Evolutionary conservation across 345 rosid species (phyloP), one percentile per base, ranked within the genome.

Genomic region (Hibiscus tridactylites): DNA sequence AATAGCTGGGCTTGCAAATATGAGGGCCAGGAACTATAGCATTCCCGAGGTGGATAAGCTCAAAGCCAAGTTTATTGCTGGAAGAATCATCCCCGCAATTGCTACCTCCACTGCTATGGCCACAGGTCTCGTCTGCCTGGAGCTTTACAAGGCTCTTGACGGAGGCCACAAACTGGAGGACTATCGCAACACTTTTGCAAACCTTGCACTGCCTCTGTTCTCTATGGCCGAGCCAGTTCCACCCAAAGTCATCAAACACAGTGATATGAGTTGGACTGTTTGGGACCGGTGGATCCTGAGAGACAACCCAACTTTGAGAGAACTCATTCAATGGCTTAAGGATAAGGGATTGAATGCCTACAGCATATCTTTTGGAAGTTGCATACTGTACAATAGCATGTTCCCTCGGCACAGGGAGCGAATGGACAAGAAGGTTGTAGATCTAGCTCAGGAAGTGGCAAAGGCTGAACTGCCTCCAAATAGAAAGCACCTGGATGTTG

Each of bases 81-180:
- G 99, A 73, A 92, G 99, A 81, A 96, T 96, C 78, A 92, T 96
- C 62, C 99, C 99, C 4, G 99, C 99, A 2, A 96, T 96, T 46
- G 99, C 99, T 24, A 96, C 99, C 17, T 84, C 98, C 71, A 96
- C 98, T 0, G 98, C 99, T 7, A 84, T 96, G 97, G 99, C 99
- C 15, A 96, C 99, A 0, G 99, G 99, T 58, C 86, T 96, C 2
- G 98, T 96, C 35, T 92, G 98, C 80, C 83, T 96, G 26, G 99
- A 96, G 82, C 94, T 96, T 37, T 96, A 96, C 81, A 96, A 92
- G 87, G 98, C 85, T 72, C 81, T 96, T 29, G 87, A 83, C 31
- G 93, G 91, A 11, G 81, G 85, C 31, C 98, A 89, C 86, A 81
- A 82, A 79, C 42, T 91, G 50, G 98, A 92, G 78, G 98, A 92